Conservation (phyloP, 2,329 filamentous ascomycete genomes). For the Colletotrichum sp. region DNA sequence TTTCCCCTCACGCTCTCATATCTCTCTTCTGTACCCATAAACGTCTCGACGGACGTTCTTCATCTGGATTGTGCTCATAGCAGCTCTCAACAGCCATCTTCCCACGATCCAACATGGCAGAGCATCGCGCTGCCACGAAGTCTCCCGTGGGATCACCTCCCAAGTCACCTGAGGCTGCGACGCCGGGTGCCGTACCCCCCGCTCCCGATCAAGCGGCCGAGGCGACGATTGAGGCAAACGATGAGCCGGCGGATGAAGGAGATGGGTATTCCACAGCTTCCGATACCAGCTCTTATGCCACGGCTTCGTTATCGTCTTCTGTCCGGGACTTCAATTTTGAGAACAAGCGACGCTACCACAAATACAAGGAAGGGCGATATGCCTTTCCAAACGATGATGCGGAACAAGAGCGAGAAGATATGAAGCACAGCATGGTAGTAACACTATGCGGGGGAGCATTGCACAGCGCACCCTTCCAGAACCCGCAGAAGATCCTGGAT, state of each 20-base stretch:
- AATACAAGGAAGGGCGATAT: slow-evolving; percentile 41
- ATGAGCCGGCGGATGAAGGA: not conserved
- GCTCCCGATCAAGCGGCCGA: not conserved
- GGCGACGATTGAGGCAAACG: not conserved
- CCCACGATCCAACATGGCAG: not conserved
- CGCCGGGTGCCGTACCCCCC: not conserved
- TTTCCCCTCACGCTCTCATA: not conserved
- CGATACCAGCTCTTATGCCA: not conserved
- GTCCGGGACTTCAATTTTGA: slow-evolving; percentile 44
- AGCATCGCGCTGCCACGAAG: not conserved
- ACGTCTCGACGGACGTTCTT: not conserved
- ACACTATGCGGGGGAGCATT: not conserved
- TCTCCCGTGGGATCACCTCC: not conserved
- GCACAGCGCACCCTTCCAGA: not conserved
- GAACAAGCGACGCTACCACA: slow-evolving; percentile 46
- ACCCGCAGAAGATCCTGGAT: not conserved
- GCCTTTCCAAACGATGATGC: slow-evolving; percentile 45
- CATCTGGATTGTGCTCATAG: not conserved
- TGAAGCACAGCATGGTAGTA: slow-evolving; percentile 33
- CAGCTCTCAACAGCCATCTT: not conserved
- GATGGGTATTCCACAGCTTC: not conserved
- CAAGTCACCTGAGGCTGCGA: not conserved
- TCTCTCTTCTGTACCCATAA: not conserved
- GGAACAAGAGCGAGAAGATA: slow-evolving; percentile 46
- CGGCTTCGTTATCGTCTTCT: slow-evolving; percentile 28